Conservation (phyloP, 495 filamentous ascomycete species). For the Tuber indicum region DNA sequence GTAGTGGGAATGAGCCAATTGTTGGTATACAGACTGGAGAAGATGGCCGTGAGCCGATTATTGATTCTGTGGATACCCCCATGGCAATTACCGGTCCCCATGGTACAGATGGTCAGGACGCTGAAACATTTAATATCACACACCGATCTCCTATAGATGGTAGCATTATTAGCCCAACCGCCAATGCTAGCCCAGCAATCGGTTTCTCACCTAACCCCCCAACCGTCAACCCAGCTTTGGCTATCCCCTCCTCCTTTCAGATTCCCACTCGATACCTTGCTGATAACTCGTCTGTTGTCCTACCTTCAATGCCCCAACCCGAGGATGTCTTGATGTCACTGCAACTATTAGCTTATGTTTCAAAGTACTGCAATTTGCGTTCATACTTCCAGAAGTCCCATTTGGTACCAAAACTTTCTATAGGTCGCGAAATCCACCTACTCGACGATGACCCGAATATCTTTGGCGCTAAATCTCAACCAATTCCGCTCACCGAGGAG, state of each 20-base stretch:
- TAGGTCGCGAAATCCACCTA: slow-evolving; percentile 73
- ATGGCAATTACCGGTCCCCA: slow-evolving; percentile 70
- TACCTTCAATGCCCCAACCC: slow-evolving; percentile 86
- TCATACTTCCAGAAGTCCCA: slow-evolving; percentile 93
- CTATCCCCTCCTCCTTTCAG: slow-evolving; percentile 50
- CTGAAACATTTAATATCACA: slow-evolving; percentile 92
- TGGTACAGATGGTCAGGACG: slow-evolving; percentile 73
- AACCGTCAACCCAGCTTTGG: slow-evolving; percentile 63
- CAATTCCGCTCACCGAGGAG: slow-evolving; percentile 51
- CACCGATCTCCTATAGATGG: slow-evolving; percentile 81
- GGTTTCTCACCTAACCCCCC: slow-evolving; percentile 73
- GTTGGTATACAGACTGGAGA: slow-evolving; percentile 71
- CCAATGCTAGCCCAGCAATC: slow-evolving; percentile 57
- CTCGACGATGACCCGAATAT: slow-evolving; percentile 59
- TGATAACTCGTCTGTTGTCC: slow-evolving; percentile 59
- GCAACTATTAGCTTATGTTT: slow-evolving; percentile 95
- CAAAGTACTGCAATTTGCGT: slow-evolving; percentile 94
- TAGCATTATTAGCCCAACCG: slow-evolving; percentile 66
- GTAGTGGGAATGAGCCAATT: slow-evolving; percentile 62
- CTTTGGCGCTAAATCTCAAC: slow-evolving; percentile 21
- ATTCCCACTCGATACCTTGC: slow-evolving; percentile 65
- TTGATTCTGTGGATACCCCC: slow-evolving; percentile 67
- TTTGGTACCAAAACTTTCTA: slow-evolving; percentile 84
- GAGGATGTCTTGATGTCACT: slow-evolving; percentile 97
- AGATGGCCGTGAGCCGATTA: slow-evolving; percentile 64